Conservation (phyloP, 352 stramenopile species). For the Globisporangium alternatum region DNA sequence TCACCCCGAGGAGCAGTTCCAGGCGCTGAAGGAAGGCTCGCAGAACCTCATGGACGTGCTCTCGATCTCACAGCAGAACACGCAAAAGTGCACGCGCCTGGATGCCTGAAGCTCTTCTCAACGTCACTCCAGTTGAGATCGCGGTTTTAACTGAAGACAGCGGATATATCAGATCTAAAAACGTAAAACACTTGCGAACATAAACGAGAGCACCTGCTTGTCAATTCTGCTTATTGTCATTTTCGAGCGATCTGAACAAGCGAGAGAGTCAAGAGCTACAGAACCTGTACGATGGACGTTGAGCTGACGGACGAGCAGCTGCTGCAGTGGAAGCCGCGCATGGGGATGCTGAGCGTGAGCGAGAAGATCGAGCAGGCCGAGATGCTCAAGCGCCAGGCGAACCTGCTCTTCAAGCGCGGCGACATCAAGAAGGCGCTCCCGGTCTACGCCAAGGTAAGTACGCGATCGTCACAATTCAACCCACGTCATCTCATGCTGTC, state of each 20-base stretch:
- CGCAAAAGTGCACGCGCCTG: slow-evolving; percentile 55
- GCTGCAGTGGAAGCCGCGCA: slow-evolving; percentile 59
- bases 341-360: slow-evolving; percentile 54
- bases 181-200: too few species aligned
- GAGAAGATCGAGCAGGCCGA: slow-evolving; percentile 77
- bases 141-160: too few species aligned
- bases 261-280: background rate
- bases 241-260: background rate
- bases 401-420: slow-evolving; percentile 55
- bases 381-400: slow-evolving; percentile 77
- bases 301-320: slow-evolving; percentile 42
- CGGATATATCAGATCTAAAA: too few species aligned
- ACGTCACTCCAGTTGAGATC: too few species aligned
- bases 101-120: too few species aligned
- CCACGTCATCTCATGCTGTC: background rate
- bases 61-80: slow-evolving; percentile 75
- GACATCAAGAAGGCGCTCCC: slow-evolving; percentile 60
- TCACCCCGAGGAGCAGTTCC: slow-evolving; percentile 30
- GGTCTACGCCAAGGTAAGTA: slow-evolving; percentile 53
- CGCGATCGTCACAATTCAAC: background rate
- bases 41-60: slow-evolving; percentile 65
- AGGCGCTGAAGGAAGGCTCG: slow-evolving; percentile 46
- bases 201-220: background rate
- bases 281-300: background rate
- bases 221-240: too few species aligned